Evolutionary conservation across 2,329 filamentous ascomycete genomes (phyloP).

Genomic region (Endothia cerciana): DNA sequence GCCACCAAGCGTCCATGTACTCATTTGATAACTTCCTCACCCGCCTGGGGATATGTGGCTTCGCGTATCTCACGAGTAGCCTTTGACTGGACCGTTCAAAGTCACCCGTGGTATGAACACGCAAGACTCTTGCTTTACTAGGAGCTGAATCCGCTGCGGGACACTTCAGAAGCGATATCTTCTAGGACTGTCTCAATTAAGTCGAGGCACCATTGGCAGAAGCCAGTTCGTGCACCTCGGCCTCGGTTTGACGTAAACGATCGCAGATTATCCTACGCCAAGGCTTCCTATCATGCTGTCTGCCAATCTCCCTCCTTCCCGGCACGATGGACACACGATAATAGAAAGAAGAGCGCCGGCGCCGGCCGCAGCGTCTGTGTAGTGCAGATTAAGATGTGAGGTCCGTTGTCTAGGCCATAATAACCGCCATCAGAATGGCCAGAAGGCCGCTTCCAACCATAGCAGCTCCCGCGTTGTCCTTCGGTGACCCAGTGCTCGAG

Average conservation of each 20-base stretch:
- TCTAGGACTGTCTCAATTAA: neutral
- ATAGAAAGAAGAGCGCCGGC: neutral
- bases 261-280: neutral
- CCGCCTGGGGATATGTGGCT: neutral
- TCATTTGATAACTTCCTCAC: neutral
- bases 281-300: neutral
- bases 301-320: neutral
- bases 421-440: conserved; percentile 3
- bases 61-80: neutral
- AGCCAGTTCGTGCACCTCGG: neutral
- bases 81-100: neutral
- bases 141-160: neutral
- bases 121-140: neutral
- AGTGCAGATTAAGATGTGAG: neutral
- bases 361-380: neutral
- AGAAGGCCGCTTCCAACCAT: conserved; percentile 7
- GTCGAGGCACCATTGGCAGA: neutral
- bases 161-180: neutral
- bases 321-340: neutral
- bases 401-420: neutral
- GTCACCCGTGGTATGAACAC: neutral
- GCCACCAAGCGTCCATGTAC: neutral
- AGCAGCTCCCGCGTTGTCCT: neutral
- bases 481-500: conserved; percentile 2
- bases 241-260: neutral